phyloP scores from a whole-genome alignment of 352 stramenopile species.

The Phytopythium aichiense region DNA sequence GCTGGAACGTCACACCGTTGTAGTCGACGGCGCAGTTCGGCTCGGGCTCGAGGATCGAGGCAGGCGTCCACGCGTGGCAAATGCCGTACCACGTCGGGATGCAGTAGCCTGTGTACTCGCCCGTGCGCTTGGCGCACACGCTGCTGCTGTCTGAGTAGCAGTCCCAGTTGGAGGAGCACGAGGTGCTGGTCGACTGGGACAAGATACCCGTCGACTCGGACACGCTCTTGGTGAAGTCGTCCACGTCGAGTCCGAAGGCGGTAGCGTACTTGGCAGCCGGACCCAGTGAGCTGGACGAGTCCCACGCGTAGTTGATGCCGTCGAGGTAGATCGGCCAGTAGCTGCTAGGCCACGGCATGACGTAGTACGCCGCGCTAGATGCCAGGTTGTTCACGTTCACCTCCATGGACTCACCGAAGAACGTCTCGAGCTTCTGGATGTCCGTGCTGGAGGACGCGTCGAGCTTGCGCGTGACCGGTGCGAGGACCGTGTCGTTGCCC shows the following conservation, averaged over 20 bases:
- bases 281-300: slow-evolving; percentile 11
- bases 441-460: slow-evolving; percentile 17
- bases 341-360: slow-evolving; percentile 39
- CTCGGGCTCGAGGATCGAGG: slow-evolving; percentile 35
- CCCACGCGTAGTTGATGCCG: slow-evolving; percentile 58
- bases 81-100: slow-evolving; percentile 46
- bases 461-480: slow-evolving; percentile 3
- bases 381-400: slow-evolving; percentile 24
- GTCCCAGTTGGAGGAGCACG: slow-evolving; percentile 28
- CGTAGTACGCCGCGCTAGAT: slow-evolving; percentile 13
- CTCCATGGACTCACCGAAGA: slow-evolving; percentile 25
- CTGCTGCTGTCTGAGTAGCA: slow-evolving; percentile 25
- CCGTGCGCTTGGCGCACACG: slow-evolving; percentile 25
- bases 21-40: slow-evolving; percentile 35
- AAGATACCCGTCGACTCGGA: slow-evolving; percentile 32
- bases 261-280: slow-evolving; percentile 45
- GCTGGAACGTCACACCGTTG: slow-evolving; percentile 45
- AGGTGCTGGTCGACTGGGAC: slow-evolving; percentile 19
- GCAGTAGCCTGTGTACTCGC: slow-evolving; percentile 32
- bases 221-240: slow-evolving; percentile 30
- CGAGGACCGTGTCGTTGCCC: slow-evolving; percentile 12
- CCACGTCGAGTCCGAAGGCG: slow-evolving; percentile 34
- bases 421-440: slow-evolving; percentile 29
- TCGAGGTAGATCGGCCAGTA: slow-evolving; percentile 63
- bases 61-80: slow-evolving; percentile 43